Base-by-base conservation (phyloP, 805 yeast species). In the Metschnikowia koreensis region DNA sequence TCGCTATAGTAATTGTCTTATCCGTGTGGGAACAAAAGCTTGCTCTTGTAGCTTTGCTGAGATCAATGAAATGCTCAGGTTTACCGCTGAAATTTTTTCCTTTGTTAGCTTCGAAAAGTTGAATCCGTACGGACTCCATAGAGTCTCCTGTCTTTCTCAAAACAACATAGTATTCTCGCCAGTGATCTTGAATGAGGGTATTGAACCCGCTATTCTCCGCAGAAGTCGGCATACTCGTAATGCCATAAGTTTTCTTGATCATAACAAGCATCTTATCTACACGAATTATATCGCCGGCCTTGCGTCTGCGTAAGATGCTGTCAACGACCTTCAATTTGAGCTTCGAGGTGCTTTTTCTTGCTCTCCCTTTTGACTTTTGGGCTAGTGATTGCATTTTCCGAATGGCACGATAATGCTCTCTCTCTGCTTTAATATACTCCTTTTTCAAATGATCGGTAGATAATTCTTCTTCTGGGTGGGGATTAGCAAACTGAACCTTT, bases 121-220 rank as follows among this genome's bases (percentile, higher is more conserved):
- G 91, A 1, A 90, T 53, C 3, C 74, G 64, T 0, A 89, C 62
- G 0, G 96, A 92, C 9, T 70, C 67, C 2, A 69, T 73, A 0
- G 61, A 44, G 51, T 75, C 68, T 13, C 81, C 83, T 0, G 88
- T 82, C n/a, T 81, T 77, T 53, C 93, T 71, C 1, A 86, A 84
- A 1, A 87, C 89, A 2, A 87, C 86, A 28, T 82, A 70, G 62
- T 83, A 89, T 63, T 92, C 97, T 54, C 78, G 81, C 94, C 97
- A 90, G 44, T 90, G 69, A 51, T 88, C 92, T 9, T 75, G 54
- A 1, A 87, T 76, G 47, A 86, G 68, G 0, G 88, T 74, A 39
- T 81, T 81, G 27, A 75, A 72, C 1, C 76, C 70, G 51, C 81
- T 83, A 9, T 67, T 63, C 53, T 84, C 89, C 12, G 77, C 73